Evolutionary conservation across 2,329 filamentous ascomycete species (phyloP).

Genomic region (Aspergillus oerlinghausenensis): DNA sequence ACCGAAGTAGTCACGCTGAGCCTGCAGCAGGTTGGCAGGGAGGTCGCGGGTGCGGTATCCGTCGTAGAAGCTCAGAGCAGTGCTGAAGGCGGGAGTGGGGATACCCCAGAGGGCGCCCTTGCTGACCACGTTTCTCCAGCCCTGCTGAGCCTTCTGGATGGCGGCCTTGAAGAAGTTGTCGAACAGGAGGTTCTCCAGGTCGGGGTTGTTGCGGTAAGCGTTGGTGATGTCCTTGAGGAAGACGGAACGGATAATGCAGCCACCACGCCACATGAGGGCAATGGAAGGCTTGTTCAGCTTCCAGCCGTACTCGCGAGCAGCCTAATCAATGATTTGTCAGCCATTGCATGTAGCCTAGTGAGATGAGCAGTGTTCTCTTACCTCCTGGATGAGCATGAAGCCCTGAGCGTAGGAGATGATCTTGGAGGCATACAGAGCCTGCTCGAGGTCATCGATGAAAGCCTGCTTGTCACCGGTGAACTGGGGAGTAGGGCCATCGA

Average conservation of each 20-base stretch:
- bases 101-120: slow-evolving; percentile 93
- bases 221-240: slow-evolving; percentile 99
- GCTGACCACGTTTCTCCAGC: slow-evolving; percentile 86
- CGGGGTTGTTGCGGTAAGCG: slow-evolving; percentile 88
- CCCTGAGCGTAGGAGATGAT: slow-evolving; percentile 99
- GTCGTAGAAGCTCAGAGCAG: slow-evolving; percentile 96
- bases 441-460: slow-evolving; percentile 96
- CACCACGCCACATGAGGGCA: slow-evolving; percentile 99
- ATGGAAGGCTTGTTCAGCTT: slow-evolving; percentile 99
- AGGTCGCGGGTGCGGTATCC: slow-evolving; percentile 96
- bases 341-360: slow-evolving; percentile 3
- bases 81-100: slow-evolving; percentile 93
- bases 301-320: slow-evolving; percentile 93
- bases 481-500: slow-evolving; percentile 69
- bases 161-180: slow-evolving; percentile 99
- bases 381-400: slow-evolving; percentile 99
- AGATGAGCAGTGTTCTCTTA: slow-evolving; percentile 45
- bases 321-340: slow-evolving; percentile 48
- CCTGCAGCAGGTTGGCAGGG: slow-evolving; percentile 96
- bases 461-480: slow-evolving; percentile 88
- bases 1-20: slow-evolving; percentile 99
- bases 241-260: slow-evolving; percentile 99
- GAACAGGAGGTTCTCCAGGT: slow-evolving; percentile 97
- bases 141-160: slow-evolving; percentile 90
- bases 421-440: slow-evolving; percentile 98